Base-by-base conservation (phyloP, 352 stramenopile genomes). In the Globisporangium carolinianum region DNA sequence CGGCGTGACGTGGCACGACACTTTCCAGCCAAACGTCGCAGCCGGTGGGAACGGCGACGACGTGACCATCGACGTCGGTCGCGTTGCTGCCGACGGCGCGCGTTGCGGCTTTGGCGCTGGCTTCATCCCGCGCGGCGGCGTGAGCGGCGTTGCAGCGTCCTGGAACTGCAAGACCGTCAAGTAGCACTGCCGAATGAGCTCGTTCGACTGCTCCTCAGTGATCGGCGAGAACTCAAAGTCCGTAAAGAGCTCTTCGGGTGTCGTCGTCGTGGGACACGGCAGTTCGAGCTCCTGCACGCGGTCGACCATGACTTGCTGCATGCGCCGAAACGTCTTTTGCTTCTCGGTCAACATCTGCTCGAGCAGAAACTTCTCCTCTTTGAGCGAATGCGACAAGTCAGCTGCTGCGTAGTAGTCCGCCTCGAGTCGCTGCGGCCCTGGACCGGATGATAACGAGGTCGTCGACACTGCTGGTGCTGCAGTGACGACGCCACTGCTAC, bases 311-410 rank as follows among this genome's bases (percentile, higher is more conserved):
- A 69, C 53, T 47, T 67, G 61, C 43, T 67, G 48, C 58, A 66
- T 62, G n/a, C 52, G 63, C 39, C 47, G 63, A n/a, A 52, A 57
- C 36, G 49, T 66, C 49, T 66, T 66, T 35, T 66, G 59, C 55
- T 67, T 60, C 14, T 67, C 61, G 8, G 51, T 60, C 12, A 67
- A 47, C 45, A 58, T 54, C 18, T 51, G 68, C 53, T 83, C 71
- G 50, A 77, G 61, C 70, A 86, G 74, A 53, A 78, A 86, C 56
- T 83, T 83, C 42, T 88, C 75, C 35, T 82, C 72, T 62, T 86
- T 79, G 12, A 86, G 61, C 39, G 63, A 69, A 47, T 78, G 72
- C 12, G 78, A 86, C 14, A 82, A 49, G 46, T 84, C 78, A 1
- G 78, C 75, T 48, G 86, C 57, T 5, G 66, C 67, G 14, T 72